Conservation (phyloP, 148 eudicot species). For the Vaccinium macrocarpon region DNA sequence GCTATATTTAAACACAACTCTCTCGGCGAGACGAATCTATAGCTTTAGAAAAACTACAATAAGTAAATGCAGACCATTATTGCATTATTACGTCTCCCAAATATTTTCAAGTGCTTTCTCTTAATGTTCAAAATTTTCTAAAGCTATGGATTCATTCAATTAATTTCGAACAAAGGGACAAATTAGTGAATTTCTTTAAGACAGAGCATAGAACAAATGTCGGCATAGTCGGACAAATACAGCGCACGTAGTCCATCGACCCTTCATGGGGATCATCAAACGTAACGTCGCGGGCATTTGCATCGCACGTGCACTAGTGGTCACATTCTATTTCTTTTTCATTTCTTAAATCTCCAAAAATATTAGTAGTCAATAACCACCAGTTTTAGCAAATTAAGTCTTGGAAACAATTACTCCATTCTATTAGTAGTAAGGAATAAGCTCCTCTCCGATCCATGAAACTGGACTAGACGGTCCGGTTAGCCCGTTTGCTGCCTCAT, state of each 20-base stretch:
- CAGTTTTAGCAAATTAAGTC: too few relatives aligned
- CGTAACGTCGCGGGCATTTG: slow-evolving; percentile 24
- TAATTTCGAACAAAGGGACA: not conserved
- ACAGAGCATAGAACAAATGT: not conserved
- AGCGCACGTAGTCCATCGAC: slow-evolving; percentile 14
- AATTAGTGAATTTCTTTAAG: not conserved
- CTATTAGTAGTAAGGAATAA: too few relatives aligned
- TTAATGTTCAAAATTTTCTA: not conserved
- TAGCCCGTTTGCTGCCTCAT: too few relatives aligned
- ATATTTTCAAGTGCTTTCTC: not conserved
- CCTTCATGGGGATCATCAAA: slow-evolving; percentile 43
- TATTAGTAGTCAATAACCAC: not conserved
- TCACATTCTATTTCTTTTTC: slow-evolving; percentile 7
- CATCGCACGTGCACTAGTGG: slow-evolving; percentile 25
- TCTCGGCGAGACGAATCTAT: too few relatives aligned
- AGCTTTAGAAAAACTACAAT: too few relatives aligned
- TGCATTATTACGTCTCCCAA: not conserved
- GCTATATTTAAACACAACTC: too few relatives aligned
- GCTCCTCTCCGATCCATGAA: too few relatives aligned
- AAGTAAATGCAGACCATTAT: too few relatives aligned
- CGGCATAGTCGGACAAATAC: slow-evolving; percentile 21
- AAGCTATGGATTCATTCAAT: not conserved
- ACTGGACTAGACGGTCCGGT: too few relatives aligned
- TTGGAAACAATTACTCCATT: not conserved
- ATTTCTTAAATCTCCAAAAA: not conserved